Percentiles rank a stretch among this genome's conserved stretches.
Conservation (phyloP, 208 protist genomes). For the Leishmania lainsoni region DNA sequence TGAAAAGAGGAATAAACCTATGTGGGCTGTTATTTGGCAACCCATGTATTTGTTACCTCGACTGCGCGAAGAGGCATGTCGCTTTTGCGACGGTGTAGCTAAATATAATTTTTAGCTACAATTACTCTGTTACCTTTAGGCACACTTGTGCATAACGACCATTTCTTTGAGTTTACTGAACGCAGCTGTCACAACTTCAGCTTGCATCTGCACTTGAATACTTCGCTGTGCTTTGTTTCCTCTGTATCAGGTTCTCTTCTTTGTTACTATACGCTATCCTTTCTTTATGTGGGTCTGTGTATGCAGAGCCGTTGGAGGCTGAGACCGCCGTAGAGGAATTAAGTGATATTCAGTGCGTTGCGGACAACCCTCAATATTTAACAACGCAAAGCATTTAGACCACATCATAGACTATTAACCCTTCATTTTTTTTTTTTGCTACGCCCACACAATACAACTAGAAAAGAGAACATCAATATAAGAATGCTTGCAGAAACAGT, state of each 20-base stretch:
- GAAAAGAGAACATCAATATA: conserved; percentile 12
- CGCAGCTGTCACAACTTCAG: background rate
- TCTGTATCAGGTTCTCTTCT: background rate
- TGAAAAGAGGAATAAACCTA: background rate
- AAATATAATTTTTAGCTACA: background rate
- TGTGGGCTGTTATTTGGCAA: background rate
- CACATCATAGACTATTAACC: background rate
- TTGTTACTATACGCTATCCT: background rate
- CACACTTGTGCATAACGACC: background rate
- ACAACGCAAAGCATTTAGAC: background rate
- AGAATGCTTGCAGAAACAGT: conserved; percentile 61
- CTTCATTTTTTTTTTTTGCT: background rate
- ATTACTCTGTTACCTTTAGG: background rate
- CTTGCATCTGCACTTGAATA: background rate
- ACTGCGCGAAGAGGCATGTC: background rate
- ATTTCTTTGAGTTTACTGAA: background rate
- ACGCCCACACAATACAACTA: background rate
- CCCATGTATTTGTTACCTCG: background rate
- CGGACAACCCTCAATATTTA: background rate
- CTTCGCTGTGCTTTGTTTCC: background rate
- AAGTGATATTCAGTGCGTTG: background rate
- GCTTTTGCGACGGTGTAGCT: too few relatives aligned
- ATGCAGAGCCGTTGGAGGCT: background rate
- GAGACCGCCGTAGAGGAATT: background rate
- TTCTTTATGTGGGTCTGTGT: background rate